Conservation (phyloP, 2,329 filamentous ascomycete genomes). For the Claviceps arundinis region DNA sequence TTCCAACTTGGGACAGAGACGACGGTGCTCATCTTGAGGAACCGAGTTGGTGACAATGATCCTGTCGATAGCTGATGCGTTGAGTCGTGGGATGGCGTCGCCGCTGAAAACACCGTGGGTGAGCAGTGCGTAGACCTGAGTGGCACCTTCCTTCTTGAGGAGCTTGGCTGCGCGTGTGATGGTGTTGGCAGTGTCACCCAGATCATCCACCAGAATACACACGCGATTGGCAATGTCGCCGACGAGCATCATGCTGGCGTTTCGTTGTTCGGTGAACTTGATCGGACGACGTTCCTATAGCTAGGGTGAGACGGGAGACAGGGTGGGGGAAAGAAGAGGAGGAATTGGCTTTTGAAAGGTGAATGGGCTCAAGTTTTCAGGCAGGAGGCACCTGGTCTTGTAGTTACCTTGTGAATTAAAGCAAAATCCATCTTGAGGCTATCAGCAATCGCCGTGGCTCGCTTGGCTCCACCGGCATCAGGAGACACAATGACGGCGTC, state of each 20-base stretch:
- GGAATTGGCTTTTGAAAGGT: no score
- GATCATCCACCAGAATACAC: constrained; percentile 85
- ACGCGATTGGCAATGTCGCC: constrained; percentile 70
- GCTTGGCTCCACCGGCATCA: constrained; percentile 91
- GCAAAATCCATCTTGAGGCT: constrained; percentile 89
- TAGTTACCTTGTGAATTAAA: constrained; percentile 77
- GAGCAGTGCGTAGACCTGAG: constrained; percentile 77
- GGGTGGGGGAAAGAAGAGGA: constrained; percentile 15
- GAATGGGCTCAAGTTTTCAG: no score
- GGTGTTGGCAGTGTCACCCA: constrained; percentile 92
- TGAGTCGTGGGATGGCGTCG: constrained; percentile 88
- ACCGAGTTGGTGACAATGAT: constrained; percentile 93
- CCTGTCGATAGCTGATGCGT: constrained; percentile 83
- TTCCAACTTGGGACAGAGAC: constrained; percentile 75
- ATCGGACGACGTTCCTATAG: constrained; percentile 73
- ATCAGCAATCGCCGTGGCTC: constrained; percentile 90
- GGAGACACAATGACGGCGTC: constrained; percentile 89
- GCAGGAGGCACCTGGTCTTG: background rate
- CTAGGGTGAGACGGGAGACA: constrained; percentile 14
- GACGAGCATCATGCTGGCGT: constrained; percentile 91
- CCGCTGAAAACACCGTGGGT: constrained; percentile 93
- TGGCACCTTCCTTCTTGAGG: constrained; percentile 92
- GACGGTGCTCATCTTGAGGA: constrained; percentile 69
- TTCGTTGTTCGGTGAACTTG: constrained; percentile 75
- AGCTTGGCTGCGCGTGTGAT: constrained; percentile 93